Evolutionary conservation across 2,329 filamentous ascomycete species (phyloP), one percentile per base, ranked within the genome.

Genomic region (Rutstroemia sp.): DNA sequence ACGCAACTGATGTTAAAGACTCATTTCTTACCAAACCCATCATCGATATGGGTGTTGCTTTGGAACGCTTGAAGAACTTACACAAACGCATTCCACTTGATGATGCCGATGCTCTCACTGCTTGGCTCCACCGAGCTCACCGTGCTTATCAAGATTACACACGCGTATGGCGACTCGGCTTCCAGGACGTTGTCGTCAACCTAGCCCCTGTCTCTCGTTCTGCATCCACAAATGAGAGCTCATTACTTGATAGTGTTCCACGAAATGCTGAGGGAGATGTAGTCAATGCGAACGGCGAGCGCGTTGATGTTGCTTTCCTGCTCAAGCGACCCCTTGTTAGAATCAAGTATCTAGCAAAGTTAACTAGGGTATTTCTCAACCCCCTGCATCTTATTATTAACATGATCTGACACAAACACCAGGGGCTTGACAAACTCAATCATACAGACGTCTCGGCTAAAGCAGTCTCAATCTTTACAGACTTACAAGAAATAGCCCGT

Each of bases 171-270:
- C 82, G 91, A 30, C 79, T 97, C 49, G 94, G 94, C 0, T 99
- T 97, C 71, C 88, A 96, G 66, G 92, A 95, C 69, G 83, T 99
- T 19, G 85, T 97, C 50, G 90, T 99, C 65, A 97, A 96, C 68
- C 82, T 97, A 37, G 91, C 90, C 1, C 88, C 90, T 7, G 81
- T 83, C 4, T 72, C 74, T 1, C 74, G 73, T 16, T 66, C 65
- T 1, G 66, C 71, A 1, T 82, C 86, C 37, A 82, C 86, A 49
- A 77, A 83, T 41, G 47, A 51, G 7, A 51, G 65, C 16, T 83
- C 81, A 1, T 72, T 84, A 1, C 68, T 85, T 52, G 77, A 81
- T 59, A 81, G 79, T 1, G 74, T 81, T 73, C 82, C 80, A 60
- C 77, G 75, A 53, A 85, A 86, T 53, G 79, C 80, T 57, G 75